Base-by-base conservation (phyloP, 768 basidiomycete genomes). In the Krasilnikovozyma curviuscula region DNA sequence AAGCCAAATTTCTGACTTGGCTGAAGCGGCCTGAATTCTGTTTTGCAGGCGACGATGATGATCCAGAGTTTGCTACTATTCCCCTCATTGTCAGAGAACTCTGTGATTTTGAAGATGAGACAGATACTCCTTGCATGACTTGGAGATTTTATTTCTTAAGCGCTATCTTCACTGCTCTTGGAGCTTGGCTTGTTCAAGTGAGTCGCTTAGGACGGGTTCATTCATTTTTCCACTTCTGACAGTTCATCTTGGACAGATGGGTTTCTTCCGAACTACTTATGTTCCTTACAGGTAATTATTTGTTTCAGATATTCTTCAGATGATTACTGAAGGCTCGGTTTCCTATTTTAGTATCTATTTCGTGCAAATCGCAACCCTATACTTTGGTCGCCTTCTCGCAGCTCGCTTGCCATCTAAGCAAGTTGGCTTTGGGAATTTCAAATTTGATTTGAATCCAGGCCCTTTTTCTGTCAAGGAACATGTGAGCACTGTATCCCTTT, bases 381-480 rank as follows among this genome's bases (percentile, higher is more conserved):
- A 46, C 44, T 46, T 46, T 25, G 44, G 44, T 16, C 44, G 44
- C 12, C 33, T 46, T 8, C 44, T 46, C 5, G 44, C 44, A 18
- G 32, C 44, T 16, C 21, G 23, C 7, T 7, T 45, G 18, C 44
- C 44, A 3, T 10, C 33, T 6, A 33, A 23, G 21, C n/a, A 32
- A 19, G 32, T 45, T 23, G 44, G 44, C 1, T 3, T 21, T 16
- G 44, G 44, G 8, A 10, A 25, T 3, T 45, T 32, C 21, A 32
- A 19, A 3, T 45, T 45, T 25, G 14, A 24, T 3, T 34, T 45
- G 2, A 45, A 45, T 27, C 44, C 44, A 5, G 44, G 44, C 5
- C 44, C 44, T 16, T 44, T 44, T 33, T 19, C n/a, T 23, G 44
- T 44, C 44, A 44, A 44, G 31, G 44, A 44, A n/a, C 44, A 44